Base-by-base conservation (phyloP, 2,329 filamentous ascomycete genomes). In the Diplodia corticola region DNA sequence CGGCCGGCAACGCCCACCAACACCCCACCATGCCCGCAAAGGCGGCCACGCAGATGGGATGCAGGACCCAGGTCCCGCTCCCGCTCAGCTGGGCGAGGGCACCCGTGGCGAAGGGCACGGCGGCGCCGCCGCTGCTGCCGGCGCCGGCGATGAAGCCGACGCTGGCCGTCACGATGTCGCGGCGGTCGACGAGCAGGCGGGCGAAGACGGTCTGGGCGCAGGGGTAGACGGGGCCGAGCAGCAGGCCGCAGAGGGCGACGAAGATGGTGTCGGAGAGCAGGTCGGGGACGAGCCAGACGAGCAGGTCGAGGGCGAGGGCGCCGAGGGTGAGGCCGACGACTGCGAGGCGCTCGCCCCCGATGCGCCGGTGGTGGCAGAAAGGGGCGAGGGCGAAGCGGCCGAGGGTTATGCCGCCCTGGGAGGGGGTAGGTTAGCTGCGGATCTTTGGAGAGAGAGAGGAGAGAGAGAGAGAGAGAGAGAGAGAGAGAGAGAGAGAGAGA, bases 141-240 rank as follows among this genome's bases (percentile, higher is more conserved):
- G 89, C 90, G 4, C 88, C 88, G 24, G 84, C 86, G 67, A 92
- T 91, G 65, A 91, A 86, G 2, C 88, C 85, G 69, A 92, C 83
- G 1, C 86, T 85, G 49, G 85, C 86, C 20, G 89, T 83, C 69
- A 88, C 86, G 65, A 91, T 81, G 46, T 83, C 79, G 17, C 85
- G 80, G 40, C 40, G n/a, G 7, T 44, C 40, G 17, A 83, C 84
- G 74, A 92, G 82, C 40, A 84, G 78, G 46, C 85, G 81, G 64
- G 88, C 83, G 70, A 91, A 88, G 5, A 91, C 81, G 0, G 85
- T 84, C 3, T 86, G 84, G 0, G 88, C 86, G 73, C 90, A 93
- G 0, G 92, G 91, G 73, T 93, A 96, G 4, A 96, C 84, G 0
- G 92, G 91, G 0, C 92, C 92, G 0, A 96, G 81, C 33, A 95